Conservation (phyloP, 768 basidiomycete genomes). For the Russula griseocarnosa region DNA sequence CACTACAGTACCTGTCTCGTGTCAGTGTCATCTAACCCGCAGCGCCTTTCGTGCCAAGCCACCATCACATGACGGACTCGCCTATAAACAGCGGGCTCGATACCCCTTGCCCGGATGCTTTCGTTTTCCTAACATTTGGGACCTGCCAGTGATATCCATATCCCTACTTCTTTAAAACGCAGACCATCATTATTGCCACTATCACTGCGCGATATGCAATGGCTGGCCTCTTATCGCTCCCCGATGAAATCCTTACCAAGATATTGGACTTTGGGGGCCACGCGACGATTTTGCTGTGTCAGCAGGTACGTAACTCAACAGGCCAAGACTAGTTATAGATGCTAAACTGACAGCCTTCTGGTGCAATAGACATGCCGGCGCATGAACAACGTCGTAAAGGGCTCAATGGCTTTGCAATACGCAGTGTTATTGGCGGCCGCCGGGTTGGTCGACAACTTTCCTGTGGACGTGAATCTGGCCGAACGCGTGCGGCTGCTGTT, state of each 20-base stretch:
- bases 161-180: neutral
- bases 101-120: neutral
- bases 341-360: neutral
- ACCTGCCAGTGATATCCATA: neutral
- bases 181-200: neutral
- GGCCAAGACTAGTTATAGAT: no score
- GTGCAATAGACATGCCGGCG: conserved; percentile 3
- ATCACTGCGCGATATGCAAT: neutral
- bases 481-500: conserved; percentile 3
- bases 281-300: neutral
- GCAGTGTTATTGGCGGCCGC: neutral
- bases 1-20: neutral
- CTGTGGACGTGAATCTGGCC: neutral
- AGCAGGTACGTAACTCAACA: neutral
- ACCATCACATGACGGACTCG: neutral
- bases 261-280: conserved; percentile 1
- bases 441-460: conserved; percentile 7
- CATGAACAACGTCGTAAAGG: neutral
- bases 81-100: conserved; percentile 1
- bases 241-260: conserved; percentile 8
- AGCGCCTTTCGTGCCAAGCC: neutral
- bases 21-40: neutral
- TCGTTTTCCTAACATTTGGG: neutral
- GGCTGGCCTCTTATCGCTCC: conserved; percentile 6
- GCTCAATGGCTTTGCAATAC: conserved; percentile 4